A percentile compares a stretch with the other conserved stretches of the same genome.
Evolutionary conservation across 805 yeast genomes (phyloP).

Genomic region (Saccharomyces kudriavzevii): DNA sequence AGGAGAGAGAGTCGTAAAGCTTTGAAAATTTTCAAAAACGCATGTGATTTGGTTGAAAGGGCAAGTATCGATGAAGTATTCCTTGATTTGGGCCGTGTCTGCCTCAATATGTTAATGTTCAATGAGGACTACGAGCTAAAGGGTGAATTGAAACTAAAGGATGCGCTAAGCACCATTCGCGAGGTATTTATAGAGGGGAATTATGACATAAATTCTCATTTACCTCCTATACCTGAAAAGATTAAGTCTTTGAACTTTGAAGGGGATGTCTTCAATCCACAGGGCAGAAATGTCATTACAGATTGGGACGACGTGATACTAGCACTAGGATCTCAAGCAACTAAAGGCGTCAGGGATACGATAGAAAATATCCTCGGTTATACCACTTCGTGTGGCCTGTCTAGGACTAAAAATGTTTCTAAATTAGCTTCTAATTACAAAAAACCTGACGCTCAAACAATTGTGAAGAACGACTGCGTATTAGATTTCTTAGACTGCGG

Average conservation of each 20-base stretch:
- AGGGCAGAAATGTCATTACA: constrained; percentile 12
- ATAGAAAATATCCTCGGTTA: constrained; percentile 56
- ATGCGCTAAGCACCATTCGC: constrained; percentile 7
- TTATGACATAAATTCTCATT: constrained; percentile 15
- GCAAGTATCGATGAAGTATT: constrained; percentile 95
- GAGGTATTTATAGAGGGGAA: constrained; percentile 17
- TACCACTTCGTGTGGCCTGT: constrained; percentile 86
- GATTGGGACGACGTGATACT: constrained; percentile 83
- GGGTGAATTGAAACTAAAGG: background rate
- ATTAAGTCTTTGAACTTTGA: constrained; percentile 15
- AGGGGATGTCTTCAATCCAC: constrained; percentile 15
- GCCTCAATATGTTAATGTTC: constrained; percentile 36
- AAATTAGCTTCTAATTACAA: constrained; percentile 78
- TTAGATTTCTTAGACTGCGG: constrained; percentile 42
- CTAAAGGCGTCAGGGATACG: constrained; percentile 44
- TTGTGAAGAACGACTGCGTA: constrained; percentile 46
- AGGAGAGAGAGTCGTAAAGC: constrained; percentile 80
- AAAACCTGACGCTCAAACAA: constrained; percentile 84
- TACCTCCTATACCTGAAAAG: constrained; percentile 22
- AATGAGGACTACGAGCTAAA: constrained; percentile 7
- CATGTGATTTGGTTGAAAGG: constrained; percentile 71
- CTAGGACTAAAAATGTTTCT: constrained; percentile 67
- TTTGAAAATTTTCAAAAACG: constrained; percentile 49
- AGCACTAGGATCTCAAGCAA: constrained; percentile 55
- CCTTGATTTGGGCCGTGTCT: constrained; percentile 68